A percentile compares a stretch with the other conserved stretches of the same genome.
Conservation (phyloP, 768 basidiomycete genomes). For the Mycena capillaripes region DNA sequence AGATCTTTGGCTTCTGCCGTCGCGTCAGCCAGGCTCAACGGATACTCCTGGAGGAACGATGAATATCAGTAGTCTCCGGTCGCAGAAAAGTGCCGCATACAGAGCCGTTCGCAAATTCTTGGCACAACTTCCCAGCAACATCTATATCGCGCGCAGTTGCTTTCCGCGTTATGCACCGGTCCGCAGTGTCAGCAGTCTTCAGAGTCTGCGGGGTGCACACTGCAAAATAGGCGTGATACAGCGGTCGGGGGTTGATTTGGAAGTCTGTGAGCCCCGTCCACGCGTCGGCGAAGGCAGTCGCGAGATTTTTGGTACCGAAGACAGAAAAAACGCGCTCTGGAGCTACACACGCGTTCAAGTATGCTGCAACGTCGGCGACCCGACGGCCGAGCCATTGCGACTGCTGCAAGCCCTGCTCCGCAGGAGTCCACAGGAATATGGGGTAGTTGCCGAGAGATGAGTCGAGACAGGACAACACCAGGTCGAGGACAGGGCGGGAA, state of each 20-base stretch:
- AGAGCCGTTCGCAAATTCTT: constrained; percentile 66
- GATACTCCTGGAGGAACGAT: constrained; percentile 55
- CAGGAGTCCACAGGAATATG: constrained; percentile 64
- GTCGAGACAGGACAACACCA: constrained; percentile 63
- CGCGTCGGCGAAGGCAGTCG: constrained; percentile 55
- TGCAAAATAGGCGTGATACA: constrained; percentile 65
- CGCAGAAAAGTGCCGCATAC: constrained; percentile 49
- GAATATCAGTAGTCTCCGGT: constrained; percentile 1
- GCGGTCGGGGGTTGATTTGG: constrained; percentile 55
- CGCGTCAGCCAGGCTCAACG: constrained; percentile 54
- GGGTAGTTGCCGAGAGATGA: constrained; percentile 63
- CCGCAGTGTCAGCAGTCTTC: constrained; percentile 44
- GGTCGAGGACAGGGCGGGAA: constrained; percentile 49
- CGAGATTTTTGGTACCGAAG: constrained; percentile 59
- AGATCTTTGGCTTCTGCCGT: constrained; percentile 61
- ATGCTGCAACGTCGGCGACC: constrained; percentile 51
- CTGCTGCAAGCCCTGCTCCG: constrained; percentile 41
- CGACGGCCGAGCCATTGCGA: constrained; percentile 51
- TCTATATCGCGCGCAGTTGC: constrained; percentile 55
- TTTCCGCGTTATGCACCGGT: constrained; percentile 51
- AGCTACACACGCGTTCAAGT: constrained; percentile 52
- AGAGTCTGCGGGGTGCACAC: constrained; percentile 58
- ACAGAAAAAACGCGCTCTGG: constrained; percentile 64
- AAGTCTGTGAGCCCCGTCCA: constrained; percentile 62
- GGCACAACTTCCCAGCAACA: constrained; percentile 58